Evolutionary conservation across 495 filamentous ascomycete species (phyloP).

Genomic region (Tuber aestivum): DNA sequence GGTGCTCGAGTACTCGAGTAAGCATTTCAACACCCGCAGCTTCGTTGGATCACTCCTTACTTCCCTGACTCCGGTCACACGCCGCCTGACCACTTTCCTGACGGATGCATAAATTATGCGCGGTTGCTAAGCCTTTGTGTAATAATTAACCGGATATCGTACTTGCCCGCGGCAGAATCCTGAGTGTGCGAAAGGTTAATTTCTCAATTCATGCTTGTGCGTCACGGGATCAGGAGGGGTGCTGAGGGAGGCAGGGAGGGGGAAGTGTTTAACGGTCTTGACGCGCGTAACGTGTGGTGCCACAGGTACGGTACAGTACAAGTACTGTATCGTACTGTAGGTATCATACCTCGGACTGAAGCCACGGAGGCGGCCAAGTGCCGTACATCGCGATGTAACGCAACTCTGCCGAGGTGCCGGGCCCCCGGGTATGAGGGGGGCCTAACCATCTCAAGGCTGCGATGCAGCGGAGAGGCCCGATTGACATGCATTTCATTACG

Average conservation of each 20-base stretch:
- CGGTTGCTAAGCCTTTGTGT: not conserved
- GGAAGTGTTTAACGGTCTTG: not conserved
- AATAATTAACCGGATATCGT: not conserved
- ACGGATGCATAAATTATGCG: not conserved
- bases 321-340: no score
- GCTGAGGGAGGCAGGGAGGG: not conserved
- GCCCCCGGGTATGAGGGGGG: no score
- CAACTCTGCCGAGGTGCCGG: no score
- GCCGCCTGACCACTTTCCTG: not conserved
- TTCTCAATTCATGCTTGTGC: not conserved
- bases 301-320: not conserved
- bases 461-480: not conserved
- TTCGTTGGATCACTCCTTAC: not conserved
- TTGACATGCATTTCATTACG: not conserved
- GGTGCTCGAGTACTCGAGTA: no score
- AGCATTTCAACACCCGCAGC: not conserved
- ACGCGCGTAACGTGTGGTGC: not conserved
- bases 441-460: no score
- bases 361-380: not conserved
- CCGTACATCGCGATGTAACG: no score
- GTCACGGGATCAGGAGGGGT: not conserved
- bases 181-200: not conserved
- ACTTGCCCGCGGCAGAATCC: not conserved
- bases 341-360: not conserved
- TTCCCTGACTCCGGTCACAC: not conserved